A percentile compares a stretch with the other conserved stretches of the same genome.
Conservation (phyloP, 495 filamentous ascomycete genomes). For the Beverwykella pulmonaria region DNA sequence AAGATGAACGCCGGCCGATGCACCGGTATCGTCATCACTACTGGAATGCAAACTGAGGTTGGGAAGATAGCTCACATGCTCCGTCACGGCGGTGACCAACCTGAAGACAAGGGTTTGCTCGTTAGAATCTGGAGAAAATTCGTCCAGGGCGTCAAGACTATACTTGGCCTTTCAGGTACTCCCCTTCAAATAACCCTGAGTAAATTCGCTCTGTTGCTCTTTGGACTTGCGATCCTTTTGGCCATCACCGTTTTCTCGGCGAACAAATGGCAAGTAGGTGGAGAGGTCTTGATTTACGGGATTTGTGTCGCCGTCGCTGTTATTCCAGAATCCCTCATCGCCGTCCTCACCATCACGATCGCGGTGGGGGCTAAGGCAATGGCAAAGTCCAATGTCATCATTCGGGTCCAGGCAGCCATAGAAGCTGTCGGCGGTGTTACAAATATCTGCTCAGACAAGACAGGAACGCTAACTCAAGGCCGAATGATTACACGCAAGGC, state of each 20-base stretch:
- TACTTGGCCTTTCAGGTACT: constrained; percentile 71
- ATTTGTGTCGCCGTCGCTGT: constrained; percentile 69
- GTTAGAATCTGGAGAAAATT: constrained; percentile 44
- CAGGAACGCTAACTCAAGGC: constrained; percentile 64
- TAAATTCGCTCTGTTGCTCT: constrained; percentile 69
- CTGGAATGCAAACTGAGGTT: constrained; percentile 70
- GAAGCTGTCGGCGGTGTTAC: constrained; percentile 65
- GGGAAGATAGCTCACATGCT: constrained; percentile 69
- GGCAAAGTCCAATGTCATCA: constrained; percentile 69
- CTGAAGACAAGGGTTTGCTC: constrained; percentile 40
- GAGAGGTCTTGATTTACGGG: constrained; percentile 69
- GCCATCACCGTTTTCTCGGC: constrained; percentile 68
- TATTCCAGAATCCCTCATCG: constrained; percentile 75
- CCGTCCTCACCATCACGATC: constrained; percentile 76
- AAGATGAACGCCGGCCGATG: constrained; percentile 68
- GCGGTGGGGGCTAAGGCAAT: constrained; percentile 73
- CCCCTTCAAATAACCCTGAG: constrained; percentile 69
- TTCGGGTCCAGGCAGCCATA: constrained; percentile 65
- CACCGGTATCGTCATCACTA: constrained; percentile 65
- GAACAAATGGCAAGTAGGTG: constrained; percentile 60
- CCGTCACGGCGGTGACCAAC: constrained; percentile 50
- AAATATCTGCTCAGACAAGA: constrained; percentile 65
- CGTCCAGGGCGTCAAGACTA: constrained; percentile 47
- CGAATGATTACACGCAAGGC: constrained; percentile 61
- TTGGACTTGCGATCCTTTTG: constrained; percentile 68